These are phyloP conservation scores for Fusarium drepaniforme DNA, from an alignment of 2,329 filamentous ascomycete genomes.

Conservation along the genomic window DNA sequence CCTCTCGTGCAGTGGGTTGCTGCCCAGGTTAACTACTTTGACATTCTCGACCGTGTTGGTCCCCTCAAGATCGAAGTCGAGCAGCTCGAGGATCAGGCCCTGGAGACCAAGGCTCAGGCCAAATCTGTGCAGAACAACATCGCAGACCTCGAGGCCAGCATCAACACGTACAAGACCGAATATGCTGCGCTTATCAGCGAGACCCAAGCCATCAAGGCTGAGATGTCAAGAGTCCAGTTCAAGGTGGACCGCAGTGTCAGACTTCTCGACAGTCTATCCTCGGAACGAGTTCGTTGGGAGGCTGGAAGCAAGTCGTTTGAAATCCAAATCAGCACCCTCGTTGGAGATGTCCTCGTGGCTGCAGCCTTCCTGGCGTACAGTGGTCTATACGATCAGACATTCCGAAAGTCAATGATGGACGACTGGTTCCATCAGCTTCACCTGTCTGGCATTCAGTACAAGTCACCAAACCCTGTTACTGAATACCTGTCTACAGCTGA, in stretches of 20 bases:
- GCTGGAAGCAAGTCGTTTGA: conserved; percentile 98
- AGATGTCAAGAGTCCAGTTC: conserved; percentile 96
- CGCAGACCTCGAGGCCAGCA: conserved; percentile 85
- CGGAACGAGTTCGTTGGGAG: conserved; percentile 94
- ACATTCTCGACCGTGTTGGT: conserved; percentile 93
- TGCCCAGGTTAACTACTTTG: conserved; percentile 97
- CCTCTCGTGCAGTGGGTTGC: conserved; percentile 97
- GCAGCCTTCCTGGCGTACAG: conserved; percentile 97
- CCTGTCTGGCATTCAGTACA: conserved; percentile 93
- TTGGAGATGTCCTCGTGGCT: conserved; percentile 96
- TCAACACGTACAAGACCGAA: conserved; percentile 94
- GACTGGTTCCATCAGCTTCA: conserved; percentile 96
- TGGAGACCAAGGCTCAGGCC: conserved; percentile 94
- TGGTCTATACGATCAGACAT: conserved; percentile 97
- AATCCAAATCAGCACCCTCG: conserved; percentile 95
- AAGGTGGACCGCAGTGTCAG: conserved; percentile 98
- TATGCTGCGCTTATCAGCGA: conserved; percentile 97
- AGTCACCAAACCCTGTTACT: conserved; percentile 92
- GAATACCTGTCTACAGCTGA: conserved; percentile 98
- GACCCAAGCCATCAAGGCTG: conserved; percentile 95
- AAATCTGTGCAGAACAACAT: conserved; percentile 93
- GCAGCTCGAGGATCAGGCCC: conserved; percentile 86
- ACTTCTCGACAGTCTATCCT: conserved; percentile 93
- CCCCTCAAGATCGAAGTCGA: conserved; percentile 91
- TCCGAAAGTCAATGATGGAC: conserved; percentile 97